A percentile compares a stretch with the other conserved stretches of the same genome.
phyloP scores from a whole-genome alignment of 208 protist species.

The Lotmaria passim region DNA sequence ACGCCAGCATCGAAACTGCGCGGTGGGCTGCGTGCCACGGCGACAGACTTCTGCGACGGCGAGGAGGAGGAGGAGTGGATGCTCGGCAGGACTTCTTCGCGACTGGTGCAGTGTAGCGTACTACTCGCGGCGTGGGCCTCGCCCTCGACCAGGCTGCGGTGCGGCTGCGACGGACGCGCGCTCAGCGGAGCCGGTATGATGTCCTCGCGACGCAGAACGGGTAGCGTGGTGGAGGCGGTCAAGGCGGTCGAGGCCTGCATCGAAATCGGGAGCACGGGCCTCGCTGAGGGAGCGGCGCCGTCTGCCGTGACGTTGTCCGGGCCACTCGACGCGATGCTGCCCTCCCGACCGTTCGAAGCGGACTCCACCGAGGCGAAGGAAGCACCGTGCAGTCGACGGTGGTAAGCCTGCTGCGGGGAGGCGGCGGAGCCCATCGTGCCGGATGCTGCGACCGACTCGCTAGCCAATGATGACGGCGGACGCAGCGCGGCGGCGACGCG shows the following conservation, averaged over 20 bases:
- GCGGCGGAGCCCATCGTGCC: not conserved
- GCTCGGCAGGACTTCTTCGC: not conserved
- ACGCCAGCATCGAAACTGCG: not conserved
- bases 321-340: constrained; percentile 9
- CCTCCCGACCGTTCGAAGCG: not conserved
- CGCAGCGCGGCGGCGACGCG: not conserved
- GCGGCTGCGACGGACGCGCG: not conserved
- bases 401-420: not conserved
- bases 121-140: no score
- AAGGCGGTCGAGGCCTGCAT: not conserved
- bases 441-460: constrained; percentile 6
- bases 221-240: constrained; percentile 7
- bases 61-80: constrained; percentile 2
- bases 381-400: constrained; percentile 3
- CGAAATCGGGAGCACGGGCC: not conserved
- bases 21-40: not conserved
- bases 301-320: not conserved
- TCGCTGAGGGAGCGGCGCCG: no score
- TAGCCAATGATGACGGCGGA: constrained; percentile 3
- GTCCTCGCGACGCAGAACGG: not conserved
- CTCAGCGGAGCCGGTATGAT: not conserved
- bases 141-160: not conserved
- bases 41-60: not conserved
- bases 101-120: no score
- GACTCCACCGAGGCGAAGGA: constrained; percentile 15